Conservation (phyloP, 2,329 filamentous ascomycete species). For the Calonectria multiphialidica region DNA sequence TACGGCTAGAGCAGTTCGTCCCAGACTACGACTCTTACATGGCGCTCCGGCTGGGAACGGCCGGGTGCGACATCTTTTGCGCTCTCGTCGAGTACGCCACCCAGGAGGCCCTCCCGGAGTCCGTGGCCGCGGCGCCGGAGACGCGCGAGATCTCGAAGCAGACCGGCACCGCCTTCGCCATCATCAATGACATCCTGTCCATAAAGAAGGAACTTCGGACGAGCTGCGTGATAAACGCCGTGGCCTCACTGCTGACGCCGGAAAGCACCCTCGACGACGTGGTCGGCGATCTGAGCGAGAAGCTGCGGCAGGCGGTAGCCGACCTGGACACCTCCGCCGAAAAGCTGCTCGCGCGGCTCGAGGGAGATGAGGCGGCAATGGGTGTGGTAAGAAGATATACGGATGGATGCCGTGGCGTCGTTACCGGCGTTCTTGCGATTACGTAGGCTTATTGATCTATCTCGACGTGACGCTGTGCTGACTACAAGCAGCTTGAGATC, state of each 20-base stretch:
- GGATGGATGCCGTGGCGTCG: slow-evolving; percentile 46
- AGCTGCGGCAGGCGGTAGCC: slow-evolving; percentile 36
- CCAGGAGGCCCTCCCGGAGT: slow-evolving; percentile 20
- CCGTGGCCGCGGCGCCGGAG: slow-evolving; percentile 19
- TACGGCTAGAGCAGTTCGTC: slow-evolving; percentile 39
- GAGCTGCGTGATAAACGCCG: slow-evolving; percentile 45
- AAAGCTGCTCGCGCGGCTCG: slow-evolving; percentile 21
- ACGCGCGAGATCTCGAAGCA: slow-evolving; percentile 38
- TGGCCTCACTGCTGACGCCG: slow-evolving; percentile 41
- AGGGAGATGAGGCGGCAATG: slow-evolving; percentile 23
- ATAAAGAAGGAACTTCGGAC: slow-evolving; percentile 48
- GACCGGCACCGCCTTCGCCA: slow-evolving; percentile 36
- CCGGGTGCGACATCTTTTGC: slow-evolving; percentile 41
- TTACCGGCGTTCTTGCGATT: slow-evolving; percentile 49
- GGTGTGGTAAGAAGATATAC: slow-evolving; percentile 38
- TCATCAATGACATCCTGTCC: slow-evolving; percentile 49
- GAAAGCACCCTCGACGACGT: slow-evolving; percentile 37
- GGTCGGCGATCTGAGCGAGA: slow-evolving; percentile 37
- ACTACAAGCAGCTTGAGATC: slow-evolving; percentile 45
- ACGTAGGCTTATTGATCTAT: slow-evolving; percentile 40
- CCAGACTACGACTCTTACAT: slow-evolving; percentile 46
- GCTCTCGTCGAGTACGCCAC: slow-evolving; percentile 44
- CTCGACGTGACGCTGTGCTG: slow-evolving; percentile 10
- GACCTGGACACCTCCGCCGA: slow-evolving; percentile 41
- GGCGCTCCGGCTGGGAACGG: slow-evolving; percentile 43